These are phyloP conservation scores for Pelargonium cotyledonis DNA, from an alignment of 441 rosid genomes.

Conservation along the genomic window DNA sequence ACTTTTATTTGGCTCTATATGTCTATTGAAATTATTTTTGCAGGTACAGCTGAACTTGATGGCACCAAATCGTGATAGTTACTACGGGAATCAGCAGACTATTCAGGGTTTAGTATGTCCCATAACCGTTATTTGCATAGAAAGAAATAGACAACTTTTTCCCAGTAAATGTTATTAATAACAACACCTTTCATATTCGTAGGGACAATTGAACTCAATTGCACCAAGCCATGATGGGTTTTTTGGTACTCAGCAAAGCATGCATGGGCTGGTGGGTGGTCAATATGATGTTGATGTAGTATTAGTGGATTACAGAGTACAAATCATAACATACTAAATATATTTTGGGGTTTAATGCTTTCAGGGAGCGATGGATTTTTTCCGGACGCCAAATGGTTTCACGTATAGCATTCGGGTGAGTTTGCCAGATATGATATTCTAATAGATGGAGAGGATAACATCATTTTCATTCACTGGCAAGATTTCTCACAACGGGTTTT, in stretches of 20 bases:
- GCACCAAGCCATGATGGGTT: constrained; percentile 74
- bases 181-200: constrained; percentile 20
- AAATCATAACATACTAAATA: constrained; percentile 13
- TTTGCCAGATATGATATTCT: constrained; percentile 12
- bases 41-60: constrained; percentile 86
- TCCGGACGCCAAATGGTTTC: constrained; percentile 47
- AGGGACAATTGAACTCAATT: constrained; percentile 77
- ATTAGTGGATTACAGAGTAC: background rate
- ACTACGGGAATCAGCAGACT: constrained; percentile 64
- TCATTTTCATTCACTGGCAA: constrained; percentile 5
- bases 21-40: constrained; percentile 15
- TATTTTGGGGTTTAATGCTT: constrained; percentile 7
- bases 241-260: constrained; percentile 59
- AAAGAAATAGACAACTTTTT: background rate
- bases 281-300: background rate
- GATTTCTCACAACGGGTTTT: background rate
- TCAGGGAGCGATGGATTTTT: constrained; percentile 77
- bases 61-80: constrained; percentile 70
- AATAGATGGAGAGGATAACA: background rate
- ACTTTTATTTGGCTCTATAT: background rate
- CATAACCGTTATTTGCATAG: constrained; percentile 11
- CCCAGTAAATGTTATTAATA: background rate
- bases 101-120: constrained; percentile 76
- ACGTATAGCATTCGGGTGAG: constrained; percentile 65
- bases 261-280: constrained; percentile 64